Percentiles rank a stretch among this genome's conserved stretches.
phyloP scores from a whole-genome alignment of 257 asterid species.

The Lavandula angustifolia region DNA sequence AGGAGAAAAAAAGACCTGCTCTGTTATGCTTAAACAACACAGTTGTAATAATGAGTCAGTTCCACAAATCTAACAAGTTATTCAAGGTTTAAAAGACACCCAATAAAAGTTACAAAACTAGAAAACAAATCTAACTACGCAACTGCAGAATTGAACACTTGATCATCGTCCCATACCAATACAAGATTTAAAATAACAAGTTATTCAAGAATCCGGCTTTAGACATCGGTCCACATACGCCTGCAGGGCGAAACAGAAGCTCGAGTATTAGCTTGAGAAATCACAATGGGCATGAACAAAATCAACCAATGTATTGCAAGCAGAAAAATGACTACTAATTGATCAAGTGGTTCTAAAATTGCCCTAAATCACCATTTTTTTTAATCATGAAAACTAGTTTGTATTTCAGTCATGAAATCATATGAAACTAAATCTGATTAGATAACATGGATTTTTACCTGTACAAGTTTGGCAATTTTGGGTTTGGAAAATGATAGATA shows the following conservation, averaged over 20 bases:
- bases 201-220: slow-evolving; percentile 53
- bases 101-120: background rate
- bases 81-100: no score
- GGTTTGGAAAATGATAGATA: slow-evolving; percentile 70
- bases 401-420: slow-evolving; percentile 2
- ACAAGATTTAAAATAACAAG: background rate
- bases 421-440: background rate
- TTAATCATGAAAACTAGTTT: slow-evolving; percentile 1
- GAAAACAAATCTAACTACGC: slow-evolving; percentile 1
- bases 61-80: slow-evolving; percentile 14
- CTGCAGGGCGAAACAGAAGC: slow-evolving; percentile 46
- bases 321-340: background rate
- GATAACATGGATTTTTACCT: slow-evolving; percentile 49
- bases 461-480: slow-evolving; percentile 86
- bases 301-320: background rate
- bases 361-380: no score
- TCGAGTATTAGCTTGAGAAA: slow-evolving; percentile 26
- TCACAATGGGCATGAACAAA: background rate
- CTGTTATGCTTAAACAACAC: slow-evolving; percentile 22
- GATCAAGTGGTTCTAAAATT: no score
- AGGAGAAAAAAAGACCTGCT: slow-evolving; percentile 18
- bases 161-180: slow-evolving; percentile 20
- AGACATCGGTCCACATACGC: slow-evolving; percentile 68
- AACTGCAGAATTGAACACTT: slow-evolving; percentile 29
- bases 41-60: slow-evolving; percentile 17